Evolutionary conservation across 2,329 filamentous ascomycete genomes (phyloP), one percentile per base, ranked within the genome.

Genomic region (Pseudogymnoascus sp.): DNA sequence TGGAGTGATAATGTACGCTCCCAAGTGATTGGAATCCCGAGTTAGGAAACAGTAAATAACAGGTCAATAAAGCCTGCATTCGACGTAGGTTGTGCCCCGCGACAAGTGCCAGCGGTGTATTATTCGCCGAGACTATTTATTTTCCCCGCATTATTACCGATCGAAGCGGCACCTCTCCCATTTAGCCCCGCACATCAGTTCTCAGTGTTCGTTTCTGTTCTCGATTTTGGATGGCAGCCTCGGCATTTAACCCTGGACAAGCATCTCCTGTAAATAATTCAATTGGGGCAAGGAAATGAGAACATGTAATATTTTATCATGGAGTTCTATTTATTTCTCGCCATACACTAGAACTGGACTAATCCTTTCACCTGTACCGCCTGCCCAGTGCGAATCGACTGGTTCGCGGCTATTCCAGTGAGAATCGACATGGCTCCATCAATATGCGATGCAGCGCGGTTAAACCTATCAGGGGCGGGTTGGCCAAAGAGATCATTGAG

Each of bases 371-470:
- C 80, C 35, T 77, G 78, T 0, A 86, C 77, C 0, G 81, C 78
- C 62, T 83, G 77, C 0, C 81, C 81, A 0, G 79, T 84, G 0
- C 77, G 76, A 20, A 85, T 82, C 0, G 81, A 84, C 62, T 73
- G 74, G 61, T 85, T 85, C 0, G 81, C 82, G 4, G 81, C 81
- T 57, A 85, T 82, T 0, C 82, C 83, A 0, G 81, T 84, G 61
- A 85, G 64, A 34, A 85, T 84, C 0, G 81, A 84, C 60, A 80
- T 71, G 0, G 82, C 82, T 0, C 83, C 83, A 62, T 85, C 82
- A 3, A 85, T 67, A 66, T 85, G 81, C 62, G 78, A 82, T 2
- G 82, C 83, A 0, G 81, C 81, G 1, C 82, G 74, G 70, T 77
- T 78, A 61, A 77, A 77, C 71, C 79, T 74, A 67, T 85, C 81